Conservation (phyloP, 257 asterid species). For the Mentha longifolia region DNA sequence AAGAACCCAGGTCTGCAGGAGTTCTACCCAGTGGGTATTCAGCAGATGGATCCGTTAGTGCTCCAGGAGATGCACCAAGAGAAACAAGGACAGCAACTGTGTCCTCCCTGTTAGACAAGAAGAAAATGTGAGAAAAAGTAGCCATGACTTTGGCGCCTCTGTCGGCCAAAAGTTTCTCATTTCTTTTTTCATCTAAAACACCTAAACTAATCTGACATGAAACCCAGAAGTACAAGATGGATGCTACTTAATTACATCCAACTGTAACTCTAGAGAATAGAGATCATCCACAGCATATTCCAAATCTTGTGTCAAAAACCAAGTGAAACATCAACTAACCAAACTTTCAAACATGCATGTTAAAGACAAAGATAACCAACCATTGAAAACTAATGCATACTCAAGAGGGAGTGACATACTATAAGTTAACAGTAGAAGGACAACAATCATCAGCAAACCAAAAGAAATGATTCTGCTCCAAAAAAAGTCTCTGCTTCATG, state of each 20-base stretch:
- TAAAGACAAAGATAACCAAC: conserved; percentile 11
- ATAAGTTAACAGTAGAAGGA: conserved; percentile 9
- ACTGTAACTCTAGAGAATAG: conserved; percentile 11
- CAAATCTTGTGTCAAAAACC: conserved; percentile 17
- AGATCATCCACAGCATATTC: conserved; percentile 2
- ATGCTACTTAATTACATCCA: conserved; percentile 23
- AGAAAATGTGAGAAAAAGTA: conserved; percentile 25
- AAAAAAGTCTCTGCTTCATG: not conserved
- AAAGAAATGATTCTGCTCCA: conserved; percentile 8
- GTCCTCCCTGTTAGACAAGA: conserved; percentile 70
- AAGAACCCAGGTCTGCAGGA: conserved; percentile 92
- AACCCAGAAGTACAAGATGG: conserved; percentile 16
- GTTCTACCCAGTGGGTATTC: conserved; percentile 72
- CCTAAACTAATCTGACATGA: not conserved
- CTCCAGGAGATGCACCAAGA: conserved; percentile 87
- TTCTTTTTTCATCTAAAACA: conserved; percentile 7
- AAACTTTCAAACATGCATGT: conserved; percentile 5
- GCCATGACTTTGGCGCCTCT: not conserved
- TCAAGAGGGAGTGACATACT: conserved; percentile 19
- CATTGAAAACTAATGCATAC: not conserved
- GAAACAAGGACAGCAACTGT: conserved; percentile 85
- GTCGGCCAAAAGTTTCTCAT: not conserved
- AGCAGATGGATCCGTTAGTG: conserved; percentile 77
- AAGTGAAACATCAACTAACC: conserved; percentile 19
- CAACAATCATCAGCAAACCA: conserved; percentile 17